A percentile compares a stretch with the other conserved stretches of the same genome.
Evolutionary conservation across 202 grass and related monocot species (phyloP).

Genomic region (Miscanthus sacchariflorus): DNA sequence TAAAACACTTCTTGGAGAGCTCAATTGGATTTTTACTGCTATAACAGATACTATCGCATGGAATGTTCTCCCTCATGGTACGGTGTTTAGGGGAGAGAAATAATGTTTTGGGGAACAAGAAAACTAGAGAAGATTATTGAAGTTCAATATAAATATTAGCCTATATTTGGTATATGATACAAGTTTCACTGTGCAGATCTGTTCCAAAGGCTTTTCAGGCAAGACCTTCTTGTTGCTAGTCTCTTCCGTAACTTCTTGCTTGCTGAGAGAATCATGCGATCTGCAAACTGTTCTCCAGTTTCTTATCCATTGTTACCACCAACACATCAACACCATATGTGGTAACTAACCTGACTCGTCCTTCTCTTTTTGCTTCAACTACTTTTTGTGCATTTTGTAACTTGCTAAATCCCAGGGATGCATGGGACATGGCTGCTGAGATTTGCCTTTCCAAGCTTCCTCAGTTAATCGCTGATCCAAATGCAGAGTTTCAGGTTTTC

Average conservation of each 20-base stretch:
- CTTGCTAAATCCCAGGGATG: constrained; percentile 74
- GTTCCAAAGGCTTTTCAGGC: constrained; percentile 97
- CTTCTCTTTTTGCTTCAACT: constrained; percentile 31
- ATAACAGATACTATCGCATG: constrained; percentile 91
- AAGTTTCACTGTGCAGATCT: constrained; percentile 75
- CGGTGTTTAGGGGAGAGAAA: constrained; percentile 1
- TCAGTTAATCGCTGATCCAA: constrained; percentile 77
- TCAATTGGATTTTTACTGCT: constrained; percentile 98
- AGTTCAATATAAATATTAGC: constrained; percentile 7
- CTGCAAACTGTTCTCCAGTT: constrained; percentile 95
- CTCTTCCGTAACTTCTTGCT: constrained; percentile 98
- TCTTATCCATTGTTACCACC: constrained; percentile 81
- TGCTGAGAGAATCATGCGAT: constrained; percentile 97
- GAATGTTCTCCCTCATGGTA: constrained; percentile 99
- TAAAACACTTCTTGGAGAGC: constrained; percentile 92
- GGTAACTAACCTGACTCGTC: constrained; percentile 55
- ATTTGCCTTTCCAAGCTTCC: constrained; percentile 98
- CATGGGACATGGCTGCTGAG: constrained; percentile 99
- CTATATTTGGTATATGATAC: constrained; percentile 17
- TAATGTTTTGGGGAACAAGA: background rate
- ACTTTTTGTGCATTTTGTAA: constrained; percentile 39
- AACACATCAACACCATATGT: constrained; percentile 99
- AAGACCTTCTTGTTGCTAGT: constrained; percentile 98
- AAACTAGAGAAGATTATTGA: constrained; percentile 6
- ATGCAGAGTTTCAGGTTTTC: constrained; percentile 92